These are phyloP conservation scores for Termitomyces sp. DNA, from an alignment of 768 basidiomycete genomes.

Conservation along the genomic window DNA sequence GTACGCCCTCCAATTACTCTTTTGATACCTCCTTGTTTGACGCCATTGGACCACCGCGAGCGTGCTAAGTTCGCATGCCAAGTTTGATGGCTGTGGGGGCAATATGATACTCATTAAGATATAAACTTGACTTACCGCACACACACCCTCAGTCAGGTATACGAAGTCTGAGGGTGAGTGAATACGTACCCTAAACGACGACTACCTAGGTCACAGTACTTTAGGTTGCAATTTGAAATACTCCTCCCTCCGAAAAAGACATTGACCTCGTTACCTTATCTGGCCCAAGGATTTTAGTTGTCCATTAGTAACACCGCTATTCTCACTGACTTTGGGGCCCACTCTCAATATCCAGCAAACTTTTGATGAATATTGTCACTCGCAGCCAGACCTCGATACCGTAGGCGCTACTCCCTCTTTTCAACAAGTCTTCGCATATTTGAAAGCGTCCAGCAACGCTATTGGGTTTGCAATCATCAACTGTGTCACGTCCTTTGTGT, in stretches of 20 bases:
- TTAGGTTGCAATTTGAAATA: too few species aligned
- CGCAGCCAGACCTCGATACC: conserved; percentile 22
- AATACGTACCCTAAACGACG: too few species aligned
- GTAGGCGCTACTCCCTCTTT: conserved; percentile 25
- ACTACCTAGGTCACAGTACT: too few species aligned
- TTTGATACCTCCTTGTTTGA: conserved; percentile 19
- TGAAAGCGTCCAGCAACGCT: conserved; percentile 16
- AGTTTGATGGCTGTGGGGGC: too few species aligned
- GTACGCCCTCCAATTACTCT: conserved; percentile 38
- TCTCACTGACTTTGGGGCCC: conserved; percentile 15
- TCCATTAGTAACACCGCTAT: conserved; percentile 23
- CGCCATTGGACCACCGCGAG: too few species aligned
- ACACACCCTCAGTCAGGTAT: too few species aligned
- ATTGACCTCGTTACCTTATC: not conserved
- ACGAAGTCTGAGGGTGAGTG: too few species aligned
- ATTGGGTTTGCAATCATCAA: conserved; percentile 20
- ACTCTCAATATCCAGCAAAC: conserved; percentile 22
- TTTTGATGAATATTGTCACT: conserved; percentile 16
- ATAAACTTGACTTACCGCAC: too few species aligned
- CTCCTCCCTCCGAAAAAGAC: not conserved
- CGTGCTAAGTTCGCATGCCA: too few species aligned
- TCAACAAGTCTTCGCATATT: conserved; percentile 20
- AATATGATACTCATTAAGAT: too few species aligned
- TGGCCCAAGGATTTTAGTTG: conserved; percentile 11
- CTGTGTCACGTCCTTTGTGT: conserved; percentile 7